Evolutionary conservation across 768 basidiomycete species (phyloP).

Genomic region (Amanita fuliginea): DNA sequence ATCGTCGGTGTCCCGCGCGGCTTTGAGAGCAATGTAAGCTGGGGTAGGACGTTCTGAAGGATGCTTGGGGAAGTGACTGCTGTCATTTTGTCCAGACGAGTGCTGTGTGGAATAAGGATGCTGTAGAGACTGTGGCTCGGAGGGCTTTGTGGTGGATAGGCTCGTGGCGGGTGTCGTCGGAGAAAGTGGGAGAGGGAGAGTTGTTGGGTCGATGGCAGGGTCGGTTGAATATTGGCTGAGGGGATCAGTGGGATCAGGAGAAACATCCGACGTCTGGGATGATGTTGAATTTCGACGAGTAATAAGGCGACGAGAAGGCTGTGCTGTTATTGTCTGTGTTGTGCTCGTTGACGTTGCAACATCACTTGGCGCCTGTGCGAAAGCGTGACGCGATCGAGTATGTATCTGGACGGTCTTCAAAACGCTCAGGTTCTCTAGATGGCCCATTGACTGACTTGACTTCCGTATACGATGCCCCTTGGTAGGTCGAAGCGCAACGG

Average conservation of each 20-base stretch:
- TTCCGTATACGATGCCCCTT: slow-evolving; percentile 39
- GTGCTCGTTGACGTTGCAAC: slow-evolving; percentile 11
- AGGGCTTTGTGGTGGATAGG: slow-evolving; percentile 12
- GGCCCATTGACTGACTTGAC: slow-evolving; percentile 45
- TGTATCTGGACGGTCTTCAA: slow-evolving; percentile 55
- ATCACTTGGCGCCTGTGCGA: slow-evolving; percentile 21
- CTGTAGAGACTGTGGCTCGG: slow-evolving; percentile 11
- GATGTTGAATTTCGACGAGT: slow-evolving; percentile 40
- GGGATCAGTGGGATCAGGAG: neutral
- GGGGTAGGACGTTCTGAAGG: slow-evolving; percentile 5
- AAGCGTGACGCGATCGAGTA: slow-evolving; percentile 48
- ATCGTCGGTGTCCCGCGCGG: slow-evolving; percentile 17
- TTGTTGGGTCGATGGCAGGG: slow-evolving; percentile 5
- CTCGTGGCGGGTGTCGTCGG: slow-evolving; percentile 2
- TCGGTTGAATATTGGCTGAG: slow-evolving; percentile 9
- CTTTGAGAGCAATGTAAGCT: slow-evolving; percentile 13
- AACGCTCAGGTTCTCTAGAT: slow-evolving; percentile 38
- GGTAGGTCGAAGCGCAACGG: slow-evolving; percentile 17
- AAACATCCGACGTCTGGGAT: slow-evolving; percentile 5
- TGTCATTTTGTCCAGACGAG: neutral
- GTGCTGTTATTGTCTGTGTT: neutral
- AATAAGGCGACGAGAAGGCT: slow-evolving; percentile 20
- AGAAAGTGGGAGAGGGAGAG: slow-evolving; percentile 8
- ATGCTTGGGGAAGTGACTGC: neutral
- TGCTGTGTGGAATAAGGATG: slow-evolving; percentile 4